Evolutionary conservation across 1,139 yeast species (phyloP).

Genomic region (Kurtzmaniella quercitrusa): DNA sequence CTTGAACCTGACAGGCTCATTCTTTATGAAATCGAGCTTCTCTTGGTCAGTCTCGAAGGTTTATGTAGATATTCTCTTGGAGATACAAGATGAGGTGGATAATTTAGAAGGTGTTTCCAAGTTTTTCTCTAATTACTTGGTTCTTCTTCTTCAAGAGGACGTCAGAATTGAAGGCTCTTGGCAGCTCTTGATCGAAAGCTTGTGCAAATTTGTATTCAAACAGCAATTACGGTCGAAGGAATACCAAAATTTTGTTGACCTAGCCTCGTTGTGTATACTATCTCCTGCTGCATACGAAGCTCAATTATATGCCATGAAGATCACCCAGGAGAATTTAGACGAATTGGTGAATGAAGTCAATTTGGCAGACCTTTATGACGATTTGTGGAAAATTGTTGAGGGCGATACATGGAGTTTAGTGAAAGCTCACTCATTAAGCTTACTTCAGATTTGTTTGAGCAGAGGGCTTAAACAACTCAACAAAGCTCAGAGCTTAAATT

Average conservation of each 20-base stretch:
- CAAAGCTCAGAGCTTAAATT: slow-evolving; percentile 3
- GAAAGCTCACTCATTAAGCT: slow-evolving; percentile 35
- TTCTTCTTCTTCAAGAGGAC: not conserved
- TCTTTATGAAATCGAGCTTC: slow-evolving; percentile 11
- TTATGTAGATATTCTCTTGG: slow-evolving; percentile 25
- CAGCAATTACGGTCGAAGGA: slow-evolving; percentile 11
- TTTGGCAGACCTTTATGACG: slow-evolving; percentile 9
- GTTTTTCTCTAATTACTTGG: not conserved
- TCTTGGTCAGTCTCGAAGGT: slow-evolving; percentile 30
- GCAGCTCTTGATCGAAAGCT: slow-evolving; percentile 36
- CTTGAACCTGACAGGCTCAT: not conserved
- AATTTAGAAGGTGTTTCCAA: not conserved
- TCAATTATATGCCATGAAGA: slow-evolving; percentile 39
- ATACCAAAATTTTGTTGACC: slow-evolving; percentile 14
- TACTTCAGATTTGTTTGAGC: slow-evolving; percentile 25
- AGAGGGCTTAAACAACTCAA: not conserved
- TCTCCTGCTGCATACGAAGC: slow-evolving; percentile 45
- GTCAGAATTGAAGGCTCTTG: slow-evolving; percentile 37
- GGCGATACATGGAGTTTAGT: slow-evolving; percentile 38
- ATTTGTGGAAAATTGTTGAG: slow-evolving; percentile 24
- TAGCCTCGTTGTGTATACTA: slow-evolving; percentile 25
- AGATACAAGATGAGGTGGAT: not conserved
- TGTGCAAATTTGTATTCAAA: slow-evolving; percentile 23
- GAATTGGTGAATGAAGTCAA: slow-evolving; percentile 11
- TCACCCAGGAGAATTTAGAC: slow-evolving; percentile 14